Conservation (phyloP, 306 rosid genomes). For the Citrullus mucosospermus region DNA sequence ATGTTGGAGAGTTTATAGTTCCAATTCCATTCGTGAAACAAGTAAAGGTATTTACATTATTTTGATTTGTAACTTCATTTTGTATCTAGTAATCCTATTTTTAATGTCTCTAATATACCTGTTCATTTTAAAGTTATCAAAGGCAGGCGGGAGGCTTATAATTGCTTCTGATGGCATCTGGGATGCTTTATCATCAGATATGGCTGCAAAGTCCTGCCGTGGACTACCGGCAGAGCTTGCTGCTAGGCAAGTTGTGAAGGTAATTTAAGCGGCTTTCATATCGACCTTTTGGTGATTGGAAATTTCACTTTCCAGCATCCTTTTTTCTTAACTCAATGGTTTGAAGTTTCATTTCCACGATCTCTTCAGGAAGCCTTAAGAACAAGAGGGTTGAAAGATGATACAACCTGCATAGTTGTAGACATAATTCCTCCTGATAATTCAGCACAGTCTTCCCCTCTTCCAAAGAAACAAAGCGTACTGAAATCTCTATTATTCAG, state of each 20-base stretch:
- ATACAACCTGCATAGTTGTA: slow-evolving; percentile 84
- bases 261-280: slow-evolving; percentile 7
- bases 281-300: not conserved
- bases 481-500: slow-evolving; percentile 50
- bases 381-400: slow-evolving; percentile 83
- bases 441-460: slow-evolving; percentile 33
- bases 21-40: slow-evolving; percentile 91
- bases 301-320: not conserved
- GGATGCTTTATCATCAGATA: slow-evolving; percentile 86
- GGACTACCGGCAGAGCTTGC: slow-evolving; percentile 96
- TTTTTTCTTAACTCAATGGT: not conserved
- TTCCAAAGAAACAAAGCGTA: slow-evolving; percentile 55
- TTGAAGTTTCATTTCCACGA: not conserved
- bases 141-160: slow-evolving; percentile 84
- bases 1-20: slow-evolving; percentile 92
- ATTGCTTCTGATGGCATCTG: slow-evolving; percentile 97
- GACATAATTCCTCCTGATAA: slow-evolving; percentile 80
- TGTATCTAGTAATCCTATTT: not conserved
- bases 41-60: slow-evolving; percentile 56
- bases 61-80: not conserved
- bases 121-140: slow-evolving; percentile 44
- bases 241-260: slow-evolving; percentile 92
- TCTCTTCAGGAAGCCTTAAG: slow-evolving; percentile 60
- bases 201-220: slow-evolving; percentile 73
- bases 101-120: slow-evolving; percentile 16